A percentile compares a stretch with the other conserved stretches of the same genome.
Evolutionary conservation across 495 filamentous ascomycete species (phyloP).

Genomic region (Lasiosphaeris hirsuta): DNA sequence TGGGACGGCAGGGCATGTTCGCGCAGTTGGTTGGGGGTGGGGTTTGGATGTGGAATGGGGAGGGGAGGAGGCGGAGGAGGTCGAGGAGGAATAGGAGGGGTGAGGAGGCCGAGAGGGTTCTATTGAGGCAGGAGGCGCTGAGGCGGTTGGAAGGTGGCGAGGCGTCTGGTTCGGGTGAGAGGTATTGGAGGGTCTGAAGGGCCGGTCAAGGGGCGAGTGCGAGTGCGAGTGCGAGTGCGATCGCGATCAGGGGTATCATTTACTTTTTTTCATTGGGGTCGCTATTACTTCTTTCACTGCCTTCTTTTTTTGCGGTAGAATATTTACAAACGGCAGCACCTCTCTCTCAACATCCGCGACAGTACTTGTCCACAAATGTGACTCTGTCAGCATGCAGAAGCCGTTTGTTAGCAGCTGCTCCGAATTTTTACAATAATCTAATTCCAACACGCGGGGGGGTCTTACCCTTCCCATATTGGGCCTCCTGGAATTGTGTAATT

Average conservation of each 20-base stretch:
- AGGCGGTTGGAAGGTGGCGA: constrained; percentile 14
- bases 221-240: no score
- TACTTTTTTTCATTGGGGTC: no score
- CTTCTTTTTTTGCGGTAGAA: no score
- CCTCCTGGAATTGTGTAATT: constrained; percentile 45
- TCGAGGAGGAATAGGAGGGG: neutral
- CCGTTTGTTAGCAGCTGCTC: constrained; percentile 14
- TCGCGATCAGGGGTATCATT: no score
- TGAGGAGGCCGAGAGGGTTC: neutral
- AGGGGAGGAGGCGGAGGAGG: neutral
- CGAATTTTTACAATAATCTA: neutral
- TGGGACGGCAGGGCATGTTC: constrained; percentile 32
- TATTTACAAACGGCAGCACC: no score
- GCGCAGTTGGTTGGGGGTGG: constrained; percentile 35
- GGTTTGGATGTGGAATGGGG: constrained; percentile 23
- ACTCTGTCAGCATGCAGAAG: neutral
- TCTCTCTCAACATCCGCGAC: constrained; percentile 15
- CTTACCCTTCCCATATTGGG: constrained; percentile 44
- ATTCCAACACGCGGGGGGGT: neutral
- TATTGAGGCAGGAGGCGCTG: constrained; percentile 15
- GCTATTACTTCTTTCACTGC: no score
- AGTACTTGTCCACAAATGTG: constrained; percentile 33
- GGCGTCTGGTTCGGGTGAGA: no score
- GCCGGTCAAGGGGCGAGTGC: no score
- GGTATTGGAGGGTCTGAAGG: no score